Evolutionary conservation across 352 stramenopile genomes (phyloP), one percentile per base, ranked within the genome.

Genomic region (Phytophthora sansomeana): DNA sequence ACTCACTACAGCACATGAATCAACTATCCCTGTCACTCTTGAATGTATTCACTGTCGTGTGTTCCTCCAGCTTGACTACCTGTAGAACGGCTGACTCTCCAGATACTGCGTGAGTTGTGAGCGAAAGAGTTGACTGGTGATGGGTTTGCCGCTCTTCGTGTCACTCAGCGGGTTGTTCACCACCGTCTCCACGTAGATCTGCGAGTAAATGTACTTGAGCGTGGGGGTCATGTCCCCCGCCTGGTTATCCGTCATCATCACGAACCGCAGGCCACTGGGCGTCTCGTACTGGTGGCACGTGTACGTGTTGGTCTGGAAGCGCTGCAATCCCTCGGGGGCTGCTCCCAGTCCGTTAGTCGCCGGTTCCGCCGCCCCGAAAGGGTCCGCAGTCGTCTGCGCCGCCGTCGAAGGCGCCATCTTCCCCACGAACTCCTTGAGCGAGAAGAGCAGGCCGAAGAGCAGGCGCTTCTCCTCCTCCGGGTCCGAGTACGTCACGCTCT

Each of bases 281-380:
- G 92, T 96, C 76, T 98, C 91, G 54, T 97, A 97, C 67, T 97
- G 85, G 64, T 98, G 92, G 29, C 94, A 92, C 42, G 89, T 97
- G 76, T 97, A 98, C 52, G 83, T 63, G 64, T 92, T 88, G 6
- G 92, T 97, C 65, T 96, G 90, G 63, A 88, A 96, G 21, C 87
- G 75, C 55, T 96, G 85, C 58, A 97, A 74, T 0, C 83, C 79
- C 30, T 93, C 60, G 57, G 75, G 38, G 63, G 63, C 19, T 59
- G 42, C 29, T 36, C 53, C 16, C 65, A 32, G 3, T 46, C 60
- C 75, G 35, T 14, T 46, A 60, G 24, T 59, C 48, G 44, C 57
- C 33, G 60, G n/a, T 28, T 72, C 60, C 17, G 39, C 52, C 33
- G 66, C 2, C 6, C 28, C 70, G 14, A 68, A 64, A 6, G 60